Conservation (phyloP, 2,329 filamentous ascomycete species). For the Colletotrichum acutatum region DNA sequence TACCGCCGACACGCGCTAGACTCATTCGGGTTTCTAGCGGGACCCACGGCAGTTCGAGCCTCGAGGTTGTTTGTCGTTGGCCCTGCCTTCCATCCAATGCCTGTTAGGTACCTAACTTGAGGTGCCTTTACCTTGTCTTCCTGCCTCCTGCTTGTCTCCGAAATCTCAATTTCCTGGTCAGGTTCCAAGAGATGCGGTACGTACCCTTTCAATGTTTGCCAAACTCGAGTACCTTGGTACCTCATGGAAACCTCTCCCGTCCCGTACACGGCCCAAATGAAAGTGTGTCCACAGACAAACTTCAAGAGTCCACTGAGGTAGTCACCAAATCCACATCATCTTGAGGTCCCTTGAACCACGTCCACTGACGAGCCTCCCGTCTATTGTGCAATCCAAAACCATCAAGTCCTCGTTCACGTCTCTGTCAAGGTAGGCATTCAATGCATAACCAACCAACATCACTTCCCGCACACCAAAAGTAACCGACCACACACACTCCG, state of each 20-base stretch:
- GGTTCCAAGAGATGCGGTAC: not conserved
- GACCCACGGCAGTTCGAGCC: constrained; percentile 26
- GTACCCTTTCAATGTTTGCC: not conserved
- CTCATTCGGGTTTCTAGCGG: constrained; percentile 14
- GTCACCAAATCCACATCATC: not conserved
- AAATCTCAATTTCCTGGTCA: constrained; percentile 4
- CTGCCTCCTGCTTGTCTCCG: not conserved
- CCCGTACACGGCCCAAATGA: not conserved
- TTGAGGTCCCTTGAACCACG: not conserved
- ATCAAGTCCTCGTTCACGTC: not conserved
- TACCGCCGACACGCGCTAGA: constrained; percentile 27
- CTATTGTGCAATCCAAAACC: not conserved
- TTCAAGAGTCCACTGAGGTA: too few species aligned
- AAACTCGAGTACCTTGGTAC: not conserved
- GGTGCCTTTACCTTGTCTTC: too few species aligned
- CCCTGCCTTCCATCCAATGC: not conserved
- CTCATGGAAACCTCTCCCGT: not conserved
- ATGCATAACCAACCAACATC: not conserved
- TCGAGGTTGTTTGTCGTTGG: not conserved
- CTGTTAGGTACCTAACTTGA: too few species aligned
- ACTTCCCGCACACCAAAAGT: not conserved
- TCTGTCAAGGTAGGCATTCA: not conserved
- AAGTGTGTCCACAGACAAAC: not conserved
- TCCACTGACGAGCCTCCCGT: not conserved
- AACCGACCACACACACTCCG: not conserved